Evolutionary conservation across 2,329 filamentous ascomycete genomes (phyloP).

Genomic region (Curvularia lunata): DNA sequence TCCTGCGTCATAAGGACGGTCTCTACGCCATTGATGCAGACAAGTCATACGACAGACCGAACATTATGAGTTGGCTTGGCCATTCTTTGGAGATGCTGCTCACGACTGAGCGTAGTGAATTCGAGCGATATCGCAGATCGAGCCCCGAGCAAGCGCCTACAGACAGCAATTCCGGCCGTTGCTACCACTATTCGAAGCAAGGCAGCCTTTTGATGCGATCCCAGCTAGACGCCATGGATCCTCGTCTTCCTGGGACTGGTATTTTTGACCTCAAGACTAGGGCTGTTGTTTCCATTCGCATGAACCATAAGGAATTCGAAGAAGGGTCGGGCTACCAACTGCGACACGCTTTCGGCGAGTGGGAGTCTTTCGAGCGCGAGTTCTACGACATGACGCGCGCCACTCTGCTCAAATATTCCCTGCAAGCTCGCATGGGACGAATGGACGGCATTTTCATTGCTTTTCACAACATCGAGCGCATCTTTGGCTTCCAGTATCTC

Average conservation of each 20-base stretch:
- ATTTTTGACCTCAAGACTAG: slow-evolving; percentile 97
- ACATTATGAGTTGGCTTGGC: slow-evolving; percentile 87
- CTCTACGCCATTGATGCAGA: slow-evolving; percentile 95
- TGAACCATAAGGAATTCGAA: slow-evolving; percentile 76
- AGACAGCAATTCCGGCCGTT: slow-evolving; percentile 61
- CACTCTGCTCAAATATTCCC: slow-evolving; percentile 93
- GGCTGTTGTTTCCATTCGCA: slow-evolving; percentile 88
- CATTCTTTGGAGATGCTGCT: slow-evolving; percentile 97
- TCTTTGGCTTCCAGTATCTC: slow-evolving; percentile 98
- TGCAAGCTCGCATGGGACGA: slow-evolving; percentile 94
- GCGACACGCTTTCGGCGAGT: slow-evolving; percentile 73
- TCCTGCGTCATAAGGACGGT: slow-evolving; percentile 81
- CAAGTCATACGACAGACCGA: slow-evolving; percentile 85
- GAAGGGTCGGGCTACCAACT: slow-evolving; percentile 88
- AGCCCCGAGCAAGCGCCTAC: slow-evolving; percentile 69
- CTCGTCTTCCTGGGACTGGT: slow-evolving; percentile 83
- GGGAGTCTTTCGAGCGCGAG: slow-evolving; percentile 92
- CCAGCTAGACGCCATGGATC: slow-evolving; percentile 89
- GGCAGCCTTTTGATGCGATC: slow-evolving; percentile 94
- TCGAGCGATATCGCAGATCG: slow-evolving; percentile 74
- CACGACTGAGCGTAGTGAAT: slow-evolving; percentile 80
- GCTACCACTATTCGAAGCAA: slow-evolving; percentile 85
- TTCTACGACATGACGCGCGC: slow-evolving; percentile 96
- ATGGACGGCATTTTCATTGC: slow-evolving; percentile 99
- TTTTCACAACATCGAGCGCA: slow-evolving; percentile 91